A percentile compares a stretch with the other conserved stretches of the same genome.
phyloP scores from a whole-genome alignment of 2,329 filamentous ascomycete species.

The Cytospora leucostoma region DNA sequence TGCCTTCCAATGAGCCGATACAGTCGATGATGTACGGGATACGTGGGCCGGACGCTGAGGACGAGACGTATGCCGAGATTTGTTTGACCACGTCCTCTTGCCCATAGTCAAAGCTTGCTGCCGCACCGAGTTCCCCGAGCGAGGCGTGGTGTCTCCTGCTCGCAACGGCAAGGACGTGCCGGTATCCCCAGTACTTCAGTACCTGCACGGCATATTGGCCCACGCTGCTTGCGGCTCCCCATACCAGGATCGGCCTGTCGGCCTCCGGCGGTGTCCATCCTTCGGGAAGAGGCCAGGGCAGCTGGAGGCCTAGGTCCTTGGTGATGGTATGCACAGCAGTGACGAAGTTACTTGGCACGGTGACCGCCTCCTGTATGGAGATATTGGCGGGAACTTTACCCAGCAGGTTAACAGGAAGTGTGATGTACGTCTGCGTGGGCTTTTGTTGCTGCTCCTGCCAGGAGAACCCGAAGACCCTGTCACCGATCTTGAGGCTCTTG shows the following conservation, averaged over 20 bases:
- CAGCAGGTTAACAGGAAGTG: conserved; percentile 51
- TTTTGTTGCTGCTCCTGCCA: conserved; percentile 50
- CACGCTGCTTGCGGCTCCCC: conserved; percentile 56
- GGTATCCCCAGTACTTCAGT: conserved; percentile 54
- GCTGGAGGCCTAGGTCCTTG: conserved; percentile 51
- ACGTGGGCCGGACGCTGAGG: conserved; percentile 28
- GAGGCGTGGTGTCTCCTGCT: conserved; percentile 48
- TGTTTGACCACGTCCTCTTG: conserved; percentile 40
- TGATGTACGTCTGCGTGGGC: conserved; percentile 58
- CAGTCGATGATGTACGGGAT: conserved; percentile 56
- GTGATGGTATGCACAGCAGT: conserved; percentile 59
- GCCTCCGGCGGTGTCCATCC: conserved; percentile 39
- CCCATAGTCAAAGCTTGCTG: conserved; percentile 50
- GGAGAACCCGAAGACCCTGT: conserved; percentile 58
- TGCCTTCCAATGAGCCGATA: conserved; percentile 52
- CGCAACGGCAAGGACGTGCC: conserved; percentile 50
- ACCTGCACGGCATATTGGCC: conserved; percentile 54
- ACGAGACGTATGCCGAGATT: conserved; percentile 35
- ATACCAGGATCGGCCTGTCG: conserved; percentile 48
- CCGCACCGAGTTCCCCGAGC: conserved; percentile 47
- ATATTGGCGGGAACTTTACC: conserved; percentile 47
- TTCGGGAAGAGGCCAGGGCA: conserved; percentile 58
- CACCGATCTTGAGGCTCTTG: conserved; percentile 51
- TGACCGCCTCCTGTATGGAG: conserved; percentile 49
- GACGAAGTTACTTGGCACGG: conserved; percentile 58